Evolutionary conservation across 345 rosid genomes (phyloP), one percentile per base, ranked within the genome.

Genomic region (Sisymbrium altissimum): DNA sequence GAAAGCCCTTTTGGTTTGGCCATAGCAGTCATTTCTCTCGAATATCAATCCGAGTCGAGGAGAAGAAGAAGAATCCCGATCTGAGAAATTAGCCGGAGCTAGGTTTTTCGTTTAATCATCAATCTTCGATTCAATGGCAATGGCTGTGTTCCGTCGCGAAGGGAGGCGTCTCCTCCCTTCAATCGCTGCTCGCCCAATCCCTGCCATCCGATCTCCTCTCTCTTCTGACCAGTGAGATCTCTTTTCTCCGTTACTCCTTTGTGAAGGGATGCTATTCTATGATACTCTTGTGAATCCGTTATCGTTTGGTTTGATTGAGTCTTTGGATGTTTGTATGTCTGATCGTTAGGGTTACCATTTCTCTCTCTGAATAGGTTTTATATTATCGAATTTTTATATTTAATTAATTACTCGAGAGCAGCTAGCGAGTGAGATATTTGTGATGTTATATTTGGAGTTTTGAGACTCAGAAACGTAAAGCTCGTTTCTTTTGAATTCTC

Each of bases 91-190:
- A 64, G 62, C 76, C 76, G 67, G 80, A 78, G 77, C 73, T 78
- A 66, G 64, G 58, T 23, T 67, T 39, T 58, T 61, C 66, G 61
- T 81, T 64, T 45, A 23, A 32, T 25, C 71, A 3, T 56, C 74
- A 56, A 66, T 38, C 56, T 56, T 53, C 58, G 41, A 77, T 1
- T 12, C 77, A 66, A 85, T 89, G 91, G 91, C 94, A 40, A 86
- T 89, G 91, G 83, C 94, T 79, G 84, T 84, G 59, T 64, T 89
- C 81, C 84, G 88, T 33, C 91, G 94, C 71, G 94, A 89, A 81
- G 89, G 94, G 84, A 84, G 88, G 86, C 89, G 94, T 10, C 81
- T 89, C 70, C 81, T 83, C 75, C 83, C 89, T 74, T 81, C 87
- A 56, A 74, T 84, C 72, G 70, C 83, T 11, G 82, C 87, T 46